Evolutionary conservation across 1,284 basidiomycete genomes (phyloP), one percentile per base, ranked within the genome.

Genomic region (Malassezia psittaci): DNA sequence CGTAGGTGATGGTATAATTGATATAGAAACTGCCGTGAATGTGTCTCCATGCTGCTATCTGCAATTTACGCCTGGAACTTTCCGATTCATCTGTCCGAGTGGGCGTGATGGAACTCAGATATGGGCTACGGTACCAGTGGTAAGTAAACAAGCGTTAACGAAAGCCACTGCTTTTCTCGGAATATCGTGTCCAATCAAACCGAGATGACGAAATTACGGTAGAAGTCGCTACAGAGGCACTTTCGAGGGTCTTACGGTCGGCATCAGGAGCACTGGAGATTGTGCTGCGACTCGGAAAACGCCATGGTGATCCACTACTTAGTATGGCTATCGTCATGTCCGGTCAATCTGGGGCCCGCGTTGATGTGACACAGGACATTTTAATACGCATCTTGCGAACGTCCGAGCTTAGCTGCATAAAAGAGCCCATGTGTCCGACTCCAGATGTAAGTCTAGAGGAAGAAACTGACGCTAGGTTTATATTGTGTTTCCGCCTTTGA

Each of bases 101-200:
- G 45, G 54, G 7, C 49, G 40, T 11, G 49, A 57, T n/a, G 49
- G 54, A n/a, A 50, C 52, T 5, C 54, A 57, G 35, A 34, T 57
- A 15, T 57, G 54, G 54, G 39, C 55, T 63, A 83, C 83, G 11
- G 2, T 57, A 2, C 49, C 39, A 4, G 44, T 18, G 7, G 33
- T 49, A 32, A 10, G 39, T 51, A 38, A n/a, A 29, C 24, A 3
- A n/a, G 13, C 63, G 83, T 83, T 72, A 78, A 82, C 8, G 10
- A 29, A 54, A 77, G 77, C 79, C 82, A n/a, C 83, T 85, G 0
- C 75, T 91, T 6, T 93, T 91, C 77, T 80, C 79, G 5, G 79
- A 83, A 58, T 90, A 88, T 74, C 84, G 87, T 37, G 89, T 93
- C 61, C 86, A 90, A 70, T 90, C 87, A 13, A 90, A 90, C 66